These are phyloP conservation scores for Beauveria varroae DNA, from an alignment of 2,329 filamentous ascomycete genomes.

Conservation along the genomic window DNA sequence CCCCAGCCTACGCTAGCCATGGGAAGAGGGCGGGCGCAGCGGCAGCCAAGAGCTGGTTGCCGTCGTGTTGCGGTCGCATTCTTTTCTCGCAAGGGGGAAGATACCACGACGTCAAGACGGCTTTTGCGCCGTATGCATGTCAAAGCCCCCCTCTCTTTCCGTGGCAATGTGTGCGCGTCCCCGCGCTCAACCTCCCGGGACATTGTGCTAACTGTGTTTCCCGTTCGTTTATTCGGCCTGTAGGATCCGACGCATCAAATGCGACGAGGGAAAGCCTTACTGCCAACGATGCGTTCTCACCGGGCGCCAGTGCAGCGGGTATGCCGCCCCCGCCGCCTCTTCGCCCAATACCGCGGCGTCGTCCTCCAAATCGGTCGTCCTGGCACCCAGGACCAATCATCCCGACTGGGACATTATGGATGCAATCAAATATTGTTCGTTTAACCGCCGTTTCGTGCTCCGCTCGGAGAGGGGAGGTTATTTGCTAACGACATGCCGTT, in stretches of 20 bases:
- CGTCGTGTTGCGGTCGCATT: background rate
- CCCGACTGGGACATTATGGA: slow-evolving; percentile 8
- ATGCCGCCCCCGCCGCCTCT: background rate
- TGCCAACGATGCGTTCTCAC: slow-evolving; percentile 9
- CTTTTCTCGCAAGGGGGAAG: background rate
- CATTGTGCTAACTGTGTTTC: background rate
- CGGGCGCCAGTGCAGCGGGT: slow-evolving; percentile 7
- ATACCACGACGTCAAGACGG: background rate
- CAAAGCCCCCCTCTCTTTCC: background rate
- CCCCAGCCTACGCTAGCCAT: background rate
- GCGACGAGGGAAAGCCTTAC: slow-evolving; percentile 10
- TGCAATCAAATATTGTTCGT: slow-evolving; percentile 10
- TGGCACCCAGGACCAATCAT: background rate
- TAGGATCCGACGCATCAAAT: slow-evolving; percentile 10
- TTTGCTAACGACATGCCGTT: background rate
- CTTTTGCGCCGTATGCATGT: background rate
- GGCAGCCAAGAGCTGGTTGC: background rate
- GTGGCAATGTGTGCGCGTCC: background rate
- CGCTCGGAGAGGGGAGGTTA: background rate
- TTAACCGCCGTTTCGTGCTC: background rate
- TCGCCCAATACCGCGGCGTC: background rate
- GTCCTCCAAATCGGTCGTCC: background rate
- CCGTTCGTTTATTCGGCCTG: background rate
- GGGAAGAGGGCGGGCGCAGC: background rate
- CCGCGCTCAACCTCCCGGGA: background rate